Conservation (phyloP, 257 asterid species). For the Capsicum chinense region DNA sequence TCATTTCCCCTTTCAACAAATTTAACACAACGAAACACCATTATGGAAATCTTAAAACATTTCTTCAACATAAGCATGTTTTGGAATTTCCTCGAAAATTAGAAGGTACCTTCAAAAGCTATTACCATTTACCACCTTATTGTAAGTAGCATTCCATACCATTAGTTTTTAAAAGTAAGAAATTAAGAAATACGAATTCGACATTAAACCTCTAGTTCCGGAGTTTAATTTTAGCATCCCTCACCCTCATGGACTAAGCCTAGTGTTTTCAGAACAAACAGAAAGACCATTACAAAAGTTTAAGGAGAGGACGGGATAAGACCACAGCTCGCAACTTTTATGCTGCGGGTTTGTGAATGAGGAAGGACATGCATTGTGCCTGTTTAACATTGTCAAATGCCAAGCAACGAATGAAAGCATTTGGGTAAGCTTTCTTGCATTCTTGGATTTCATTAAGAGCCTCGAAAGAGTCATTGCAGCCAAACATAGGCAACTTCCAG, state of each 20-base stretch:
- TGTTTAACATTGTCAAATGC: conserved; percentile 56
- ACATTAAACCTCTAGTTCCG: neutral
- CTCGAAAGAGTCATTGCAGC: conserved; percentile 50
- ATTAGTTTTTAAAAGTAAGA: neutral
- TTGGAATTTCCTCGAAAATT: neutral
- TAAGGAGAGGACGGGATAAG: neutral
- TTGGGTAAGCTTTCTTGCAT: conserved; percentile 56
- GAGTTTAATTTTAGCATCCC: neutral
- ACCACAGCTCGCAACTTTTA: neutral
- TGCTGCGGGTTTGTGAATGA: conserved; percentile 50
- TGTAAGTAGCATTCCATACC: neutral
- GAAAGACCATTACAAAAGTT: neutral
- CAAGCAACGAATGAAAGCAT: conserved; percentile 57
- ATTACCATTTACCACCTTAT: neutral
- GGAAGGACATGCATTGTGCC: conserved; percentile 59
- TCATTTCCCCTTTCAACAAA: neutral
- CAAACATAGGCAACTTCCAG: conserved; percentile 68
- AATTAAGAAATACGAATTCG: neutral
- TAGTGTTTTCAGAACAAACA: neutral
- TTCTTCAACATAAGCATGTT: neutral
- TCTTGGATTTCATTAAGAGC: conserved; percentile 53
- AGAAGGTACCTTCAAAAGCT: neutral
- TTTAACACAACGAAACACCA: neutral
- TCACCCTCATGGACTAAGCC: too few species aligned
- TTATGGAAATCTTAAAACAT: neutral